These are phyloP conservation scores for Monosporascus sp. DNA, from an alignment of 2,329 filamentous ascomycete genomes.

Conservation along the genomic window DNA sequence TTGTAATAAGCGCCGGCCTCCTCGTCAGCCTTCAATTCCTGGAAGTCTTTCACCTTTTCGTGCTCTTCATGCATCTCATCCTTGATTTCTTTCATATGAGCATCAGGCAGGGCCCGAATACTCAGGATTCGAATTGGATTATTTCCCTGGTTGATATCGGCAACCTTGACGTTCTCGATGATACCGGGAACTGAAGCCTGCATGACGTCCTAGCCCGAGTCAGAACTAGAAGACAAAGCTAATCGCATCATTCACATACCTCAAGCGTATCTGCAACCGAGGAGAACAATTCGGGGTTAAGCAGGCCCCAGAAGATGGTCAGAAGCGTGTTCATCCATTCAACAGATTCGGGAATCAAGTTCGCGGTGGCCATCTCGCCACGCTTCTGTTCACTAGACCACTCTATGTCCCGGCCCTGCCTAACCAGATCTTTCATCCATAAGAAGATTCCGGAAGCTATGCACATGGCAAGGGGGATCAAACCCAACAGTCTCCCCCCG, in stretches of 20 bases:
- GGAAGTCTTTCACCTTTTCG: conserved; percentile 73
- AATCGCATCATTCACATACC: conserved; percentile 14
- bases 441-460: conserved; percentile 75
- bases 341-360: conserved; percentile 87
- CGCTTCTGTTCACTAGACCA: conserved; percentile 84
- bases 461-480: conserved; percentile 68
- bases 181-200: conserved; percentile 86
- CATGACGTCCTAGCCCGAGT: conserved; percentile 69
- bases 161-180: conserved; percentile 91
- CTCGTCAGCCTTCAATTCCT: conserved; percentile 83
- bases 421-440: conserved; percentile 83
- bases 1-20: conserved; percentile 93
- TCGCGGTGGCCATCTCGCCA: conserved; percentile 78
- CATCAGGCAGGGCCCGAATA: conserved; percentile 77
- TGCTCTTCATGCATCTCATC: conserved; percentile 74
- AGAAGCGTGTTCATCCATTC: conserved; percentile 94
- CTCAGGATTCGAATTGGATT: conserved; percentile 87
- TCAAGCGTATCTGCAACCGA: conserved; percentile 86
- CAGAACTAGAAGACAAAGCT: not conserved
- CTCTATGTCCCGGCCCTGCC: conserved; percentile 75
- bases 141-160: conserved; percentile 88
- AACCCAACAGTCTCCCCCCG: conserved; percentile 68
- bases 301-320: conserved; percentile 78
- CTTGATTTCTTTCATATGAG: conserved; percentile 75
- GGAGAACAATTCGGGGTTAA: conserved; percentile 95